phyloP scores from a whole-genome alignment of 768 basidiomycete genomes.

The Mrakia frigida region DNA sequence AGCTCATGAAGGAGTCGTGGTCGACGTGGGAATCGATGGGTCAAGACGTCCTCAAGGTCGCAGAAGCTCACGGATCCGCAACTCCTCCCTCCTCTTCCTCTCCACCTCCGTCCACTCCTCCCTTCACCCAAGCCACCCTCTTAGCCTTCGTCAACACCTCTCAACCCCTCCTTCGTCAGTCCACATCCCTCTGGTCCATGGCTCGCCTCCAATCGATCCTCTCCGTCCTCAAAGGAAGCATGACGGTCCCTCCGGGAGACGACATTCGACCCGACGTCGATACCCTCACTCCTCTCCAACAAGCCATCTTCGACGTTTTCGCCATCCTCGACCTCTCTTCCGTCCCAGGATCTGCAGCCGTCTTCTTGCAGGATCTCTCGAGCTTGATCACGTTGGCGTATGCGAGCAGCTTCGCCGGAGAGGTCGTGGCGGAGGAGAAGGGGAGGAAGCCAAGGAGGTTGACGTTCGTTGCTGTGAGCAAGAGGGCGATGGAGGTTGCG shows the following conservation, averaged over 20 bases:
- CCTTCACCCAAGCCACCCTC: slow-evolving; percentile 80
- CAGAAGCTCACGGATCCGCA: background rate
- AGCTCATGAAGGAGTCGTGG: slow-evolving; percentile 12
- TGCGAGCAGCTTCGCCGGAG: slow-evolving; percentile 55
- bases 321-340: slow-evolving; percentile 59
- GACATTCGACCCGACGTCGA: slow-evolving; percentile 89
- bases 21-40: slow-evolving; percentile 22
- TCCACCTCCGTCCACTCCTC: slow-evolving; percentile 37
- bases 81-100: background rate
- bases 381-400: slow-evolving; percentile 83
- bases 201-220: slow-evolving; percentile 63
- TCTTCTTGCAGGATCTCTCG: slow-evolving; percentile 75
- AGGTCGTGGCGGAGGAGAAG: slow-evolving; percentile 37
- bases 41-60: background rate
- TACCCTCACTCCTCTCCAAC: slow-evolving; percentile 55
- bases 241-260: slow-evolving; percentile 70
- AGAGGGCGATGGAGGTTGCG: slow-evolving; percentile 77
- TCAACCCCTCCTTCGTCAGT: slow-evolving; percentile 54
- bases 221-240: slow-evolving; percentile 66
- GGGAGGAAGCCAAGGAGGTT: slow-evolving; percentile 56
- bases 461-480: slow-evolving; percentile 84
- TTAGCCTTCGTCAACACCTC: slow-evolving; percentile 73
- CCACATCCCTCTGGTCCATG: slow-evolving; percentile 45
- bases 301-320: slow-evolving; percentile 66
- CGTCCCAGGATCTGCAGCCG: slow-evolving; percentile 58